These are phyloP conservation scores for Fraxinus latifolia DNA, from an alignment of 305 asterid species.

Conservation along the genomic window DNA sequence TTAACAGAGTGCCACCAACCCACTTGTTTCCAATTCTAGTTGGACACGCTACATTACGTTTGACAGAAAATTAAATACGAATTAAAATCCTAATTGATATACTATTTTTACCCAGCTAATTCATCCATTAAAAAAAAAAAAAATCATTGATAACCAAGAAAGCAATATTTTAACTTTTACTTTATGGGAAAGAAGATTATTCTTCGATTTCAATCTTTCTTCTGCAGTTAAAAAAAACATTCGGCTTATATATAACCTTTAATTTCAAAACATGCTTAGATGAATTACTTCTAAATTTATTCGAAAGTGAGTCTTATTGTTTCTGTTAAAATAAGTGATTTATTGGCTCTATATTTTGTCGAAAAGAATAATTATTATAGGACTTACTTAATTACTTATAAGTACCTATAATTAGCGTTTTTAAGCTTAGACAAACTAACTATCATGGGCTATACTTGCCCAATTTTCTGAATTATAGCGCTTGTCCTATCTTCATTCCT, in stretches of 20 bases:
- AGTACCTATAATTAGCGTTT: neutral
- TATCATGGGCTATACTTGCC: too few relatives aligned
- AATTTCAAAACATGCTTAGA: neutral
- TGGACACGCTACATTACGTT: neutral
- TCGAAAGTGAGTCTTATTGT: neutral
- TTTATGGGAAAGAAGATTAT: neutral
- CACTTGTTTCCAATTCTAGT: neutral
- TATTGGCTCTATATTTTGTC: neutral
- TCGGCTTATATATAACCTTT: neutral
- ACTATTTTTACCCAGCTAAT: neutral
- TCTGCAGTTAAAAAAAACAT: neutral
- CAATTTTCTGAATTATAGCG: too few relatives aligned
- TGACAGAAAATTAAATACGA: neutral
- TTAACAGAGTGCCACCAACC: neutral
- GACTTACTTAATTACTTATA: neutral
- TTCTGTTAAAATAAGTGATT: neutral
- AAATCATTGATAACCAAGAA: neutral
- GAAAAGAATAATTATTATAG: too few relatives aligned
- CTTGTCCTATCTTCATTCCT: neutral
- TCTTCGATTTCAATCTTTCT: neutral
- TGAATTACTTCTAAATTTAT: neutral
- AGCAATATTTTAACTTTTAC: neutral
- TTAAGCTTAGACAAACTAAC: neutral
- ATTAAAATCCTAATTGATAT: neutral
- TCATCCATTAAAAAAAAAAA: too few relatives aligned